Conservation (phyloP, 768 basidiomycete genomes). For the Astraeus odoratus region DNA sequence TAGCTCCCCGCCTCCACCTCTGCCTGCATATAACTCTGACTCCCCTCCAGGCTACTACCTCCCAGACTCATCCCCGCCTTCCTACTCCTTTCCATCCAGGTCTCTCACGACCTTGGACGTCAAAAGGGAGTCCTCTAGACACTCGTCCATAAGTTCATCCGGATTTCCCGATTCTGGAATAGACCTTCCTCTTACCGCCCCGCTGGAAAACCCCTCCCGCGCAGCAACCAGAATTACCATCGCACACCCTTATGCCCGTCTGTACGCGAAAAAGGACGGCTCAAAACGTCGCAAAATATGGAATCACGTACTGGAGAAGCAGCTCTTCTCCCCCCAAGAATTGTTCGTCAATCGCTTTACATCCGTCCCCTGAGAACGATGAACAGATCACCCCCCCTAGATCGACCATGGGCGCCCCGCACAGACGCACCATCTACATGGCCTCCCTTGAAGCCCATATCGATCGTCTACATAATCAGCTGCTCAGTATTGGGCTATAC, state of each 20-base stretch:
- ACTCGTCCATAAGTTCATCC: neutral
- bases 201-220: constrained; percentile 12
- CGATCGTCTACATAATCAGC: constrained; percentile 56
- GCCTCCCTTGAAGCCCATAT: constrained; percentile 70
- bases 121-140: neutral
- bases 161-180: neutral
- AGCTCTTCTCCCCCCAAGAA: constrained; percentile 59
- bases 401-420: constrained; percentile 59
- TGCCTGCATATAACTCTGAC: constrained; percentile 7
- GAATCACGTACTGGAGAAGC: constrained; percentile 73
- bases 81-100: no score
- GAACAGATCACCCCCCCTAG: constrained; percentile 23
- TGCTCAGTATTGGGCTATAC: constrained; percentile 45
- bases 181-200: neutral
- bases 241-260: constrained; percentile 62
- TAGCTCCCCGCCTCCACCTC: neutral
- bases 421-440: constrained; percentile 63
- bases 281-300: constrained; percentile 68
- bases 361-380: neutral
- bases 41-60: constrained; percentile 10
- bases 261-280: constrained; percentile 56
- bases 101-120: neutral
- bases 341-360: constrained; percentile 36
- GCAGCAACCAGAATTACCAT: constrained; percentile 29
- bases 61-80: neutral